Evolutionary conservation across 148 eudicot species (phyloP).

Genomic region (Amaranthus cruentus): DNA sequence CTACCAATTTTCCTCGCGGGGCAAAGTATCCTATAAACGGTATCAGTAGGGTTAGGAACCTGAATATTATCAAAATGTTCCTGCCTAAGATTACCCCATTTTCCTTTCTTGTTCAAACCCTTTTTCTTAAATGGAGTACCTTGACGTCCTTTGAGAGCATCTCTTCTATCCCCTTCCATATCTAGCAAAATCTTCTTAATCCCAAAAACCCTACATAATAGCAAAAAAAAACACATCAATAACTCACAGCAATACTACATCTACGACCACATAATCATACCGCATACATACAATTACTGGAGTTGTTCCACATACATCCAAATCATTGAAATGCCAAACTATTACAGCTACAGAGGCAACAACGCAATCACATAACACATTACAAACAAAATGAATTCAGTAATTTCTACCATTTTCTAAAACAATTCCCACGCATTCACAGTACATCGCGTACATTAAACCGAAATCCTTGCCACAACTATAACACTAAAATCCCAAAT

Average conservation of each 20-base stretch:
- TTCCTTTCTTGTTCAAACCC: constrained; percentile 46
- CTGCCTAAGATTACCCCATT: constrained; percentile 26
- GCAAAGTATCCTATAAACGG: constrained; percentile 67
- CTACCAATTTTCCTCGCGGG: constrained; percentile 66
- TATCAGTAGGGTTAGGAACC: constrained; percentile 48
- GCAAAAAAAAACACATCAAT: constrained; percentile 9
- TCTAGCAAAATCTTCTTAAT: not conserved
- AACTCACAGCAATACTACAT: not conserved
- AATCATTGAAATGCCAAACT: not conserved
- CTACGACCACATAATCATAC: not conserved
- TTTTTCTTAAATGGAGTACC: constrained; percentile 44
- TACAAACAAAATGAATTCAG: not conserved
- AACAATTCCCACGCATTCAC: too few species aligned
- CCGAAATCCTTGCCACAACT: too few species aligned
- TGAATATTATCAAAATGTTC: constrained; percentile 36
- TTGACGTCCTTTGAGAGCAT: constrained; percentile 38
- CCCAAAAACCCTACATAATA: constrained; percentile 11
- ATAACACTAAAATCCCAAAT: too few species aligned
- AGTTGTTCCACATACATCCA: not conserved
- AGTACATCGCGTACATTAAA: too few species aligned
- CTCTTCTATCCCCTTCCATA: constrained; percentile 50
- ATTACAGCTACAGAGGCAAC: not conserved
- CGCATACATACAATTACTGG: too few species aligned
- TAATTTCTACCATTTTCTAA: too few species aligned
- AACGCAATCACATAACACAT: not conserved